Base-by-base conservation (phyloP, 208 protist species). In the Phytomonas francai region DNA sequence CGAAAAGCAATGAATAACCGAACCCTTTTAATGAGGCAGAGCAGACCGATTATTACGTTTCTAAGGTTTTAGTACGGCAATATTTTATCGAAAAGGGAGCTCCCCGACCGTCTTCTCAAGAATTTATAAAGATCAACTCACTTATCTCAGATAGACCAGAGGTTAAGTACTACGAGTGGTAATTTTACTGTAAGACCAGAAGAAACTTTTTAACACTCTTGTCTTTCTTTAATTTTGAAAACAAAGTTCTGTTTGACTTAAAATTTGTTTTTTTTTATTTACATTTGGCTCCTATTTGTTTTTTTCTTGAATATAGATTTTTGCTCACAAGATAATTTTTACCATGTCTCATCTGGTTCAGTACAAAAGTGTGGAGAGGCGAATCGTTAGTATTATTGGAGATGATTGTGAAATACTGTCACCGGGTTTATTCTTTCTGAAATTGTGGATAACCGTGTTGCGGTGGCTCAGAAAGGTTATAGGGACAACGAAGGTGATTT, bases 391-490 rank as follows among this genome's bases (percentile, higher is more conserved):
- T 22, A 87, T 97, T 42, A 96, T 97, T 62, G 93, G 90, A 27
- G 93, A 97, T 63, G 89, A 98, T 14, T 6, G 5, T 14, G 32
- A 74, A 97, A 99, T 67, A 98, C 96, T 16, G 91, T 98, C 0
- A 98, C 97, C 54, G 97, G 97, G 6, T 98, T 99, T 72, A 81
- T 99, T 36, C 85, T 99, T n/a, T 94, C 97, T 22, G 97, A 97
- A 34, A 79, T 97, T 36, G 97, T 95, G 62, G 90, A 98, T 66
- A 88, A 96, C 64, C 79, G 95, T 68, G 67, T 69, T 22, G 61
- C 61, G 8, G 11, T 30, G 25, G 56, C 56, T 30, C 25, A 27
- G 3, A 31, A 27, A 30, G 8, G 7, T 59, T 7, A 27, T 7
- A 3, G 25, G 7, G 11, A 3, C 25, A 67, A 19, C n/a, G 60